A percentile compares a stretch with the other conserved stretches of the same genome.
Evolutionary conservation across 2,329 filamentous ascomycete species (phyloP).

Genomic region (Diaporthe capsici): DNA sequence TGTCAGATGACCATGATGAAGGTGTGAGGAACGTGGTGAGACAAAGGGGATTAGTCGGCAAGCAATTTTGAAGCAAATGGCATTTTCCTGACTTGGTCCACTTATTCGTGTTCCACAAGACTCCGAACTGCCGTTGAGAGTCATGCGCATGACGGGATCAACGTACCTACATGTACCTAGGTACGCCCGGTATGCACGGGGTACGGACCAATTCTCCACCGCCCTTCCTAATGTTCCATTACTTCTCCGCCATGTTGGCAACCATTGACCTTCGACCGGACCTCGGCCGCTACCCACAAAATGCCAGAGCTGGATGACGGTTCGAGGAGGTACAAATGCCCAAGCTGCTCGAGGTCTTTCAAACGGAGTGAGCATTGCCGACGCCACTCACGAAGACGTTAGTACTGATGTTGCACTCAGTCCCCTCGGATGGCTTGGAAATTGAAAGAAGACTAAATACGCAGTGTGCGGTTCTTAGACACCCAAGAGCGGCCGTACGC

Average conservation of each 20-base stretch:
- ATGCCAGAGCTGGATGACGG: constrained; percentile 2
- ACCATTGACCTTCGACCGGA: background rate
- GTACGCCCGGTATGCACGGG: background rate
- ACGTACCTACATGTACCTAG: background rate
- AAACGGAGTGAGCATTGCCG: constrained; percentile 18
- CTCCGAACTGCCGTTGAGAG: background rate
- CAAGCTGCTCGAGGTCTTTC: background rate
- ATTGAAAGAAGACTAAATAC: background rate
- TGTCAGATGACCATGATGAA: no score
- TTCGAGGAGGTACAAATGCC: constrained; percentile 12
- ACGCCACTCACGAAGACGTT: background rate
- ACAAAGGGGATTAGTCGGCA: no score
- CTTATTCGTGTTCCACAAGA: background rate
- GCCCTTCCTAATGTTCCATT: background rate
- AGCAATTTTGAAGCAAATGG: no score
- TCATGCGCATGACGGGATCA: background rate
- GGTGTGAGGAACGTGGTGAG: fast-evolving
- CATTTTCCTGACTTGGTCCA: background rate
- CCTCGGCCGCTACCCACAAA: background rate
- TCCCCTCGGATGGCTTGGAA: no score
- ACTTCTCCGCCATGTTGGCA: background rate
- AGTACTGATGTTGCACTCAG: background rate
- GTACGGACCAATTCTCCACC: background rate
- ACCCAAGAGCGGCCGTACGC: constrained; percentile 5
- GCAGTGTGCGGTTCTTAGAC: background rate